Conservation (phyloP, 2,329 filamentous ascomycete species). For the Ophiostoma populinum region DNA sequence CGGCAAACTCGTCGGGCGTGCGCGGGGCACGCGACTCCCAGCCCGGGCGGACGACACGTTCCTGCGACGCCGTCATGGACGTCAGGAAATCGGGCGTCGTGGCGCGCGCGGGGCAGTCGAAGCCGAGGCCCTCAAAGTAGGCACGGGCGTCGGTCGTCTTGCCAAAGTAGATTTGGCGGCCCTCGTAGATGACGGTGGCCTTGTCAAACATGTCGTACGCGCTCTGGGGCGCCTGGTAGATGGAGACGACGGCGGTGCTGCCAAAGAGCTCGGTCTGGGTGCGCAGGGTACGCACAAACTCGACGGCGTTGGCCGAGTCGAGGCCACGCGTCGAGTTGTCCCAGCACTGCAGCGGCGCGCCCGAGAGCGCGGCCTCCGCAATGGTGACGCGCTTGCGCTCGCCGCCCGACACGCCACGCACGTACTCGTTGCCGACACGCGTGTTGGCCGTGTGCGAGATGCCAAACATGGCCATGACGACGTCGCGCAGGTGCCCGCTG, state of each 20-base stretch:
- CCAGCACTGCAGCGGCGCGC: slow-evolving; percentile 45
- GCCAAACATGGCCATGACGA: slow-evolving; percentile 60
- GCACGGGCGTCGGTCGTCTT: slow-evolving; percentile 38
- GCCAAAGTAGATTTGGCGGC: slow-evolving; percentile 47
- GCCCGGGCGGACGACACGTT: slow-evolving; percentile 37
- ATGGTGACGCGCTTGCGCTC: slow-evolving; percentile 53
- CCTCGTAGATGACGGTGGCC: slow-evolving; percentile 39
- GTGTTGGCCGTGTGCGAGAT: slow-evolving; percentile 59
- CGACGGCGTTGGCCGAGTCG: slow-evolving; percentile 58
- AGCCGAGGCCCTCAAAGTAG: slow-evolving; percentile 52
- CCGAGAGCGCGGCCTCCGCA: slow-evolving; percentile 41
- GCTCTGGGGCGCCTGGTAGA: slow-evolving; percentile 52
- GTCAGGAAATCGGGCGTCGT: slow-evolving; percentile 59
- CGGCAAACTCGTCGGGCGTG: slow-evolving; percentile 44
- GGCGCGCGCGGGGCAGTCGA: slow-evolving; percentile 46
- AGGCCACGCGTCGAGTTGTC: slow-evolving; percentile 60
- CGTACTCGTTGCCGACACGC: slow-evolving; percentile 55
- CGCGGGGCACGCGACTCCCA: slow-evolving; percentile 39
- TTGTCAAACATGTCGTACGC: slow-evolving; percentile 50
- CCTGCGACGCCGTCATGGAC: slow-evolving; percentile 44
- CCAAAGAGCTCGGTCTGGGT: slow-evolving; percentile 49
- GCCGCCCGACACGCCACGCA: slow-evolving; percentile 58
- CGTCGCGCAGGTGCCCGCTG: slow-evolving; percentile 48
- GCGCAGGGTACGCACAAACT: slow-evolving; percentile 55
- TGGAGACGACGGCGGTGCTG: slow-evolving; percentile 50